Conservation (phyloP, 495 filamentous ascomycete species). For the Podospora tetraspora region DNA sequence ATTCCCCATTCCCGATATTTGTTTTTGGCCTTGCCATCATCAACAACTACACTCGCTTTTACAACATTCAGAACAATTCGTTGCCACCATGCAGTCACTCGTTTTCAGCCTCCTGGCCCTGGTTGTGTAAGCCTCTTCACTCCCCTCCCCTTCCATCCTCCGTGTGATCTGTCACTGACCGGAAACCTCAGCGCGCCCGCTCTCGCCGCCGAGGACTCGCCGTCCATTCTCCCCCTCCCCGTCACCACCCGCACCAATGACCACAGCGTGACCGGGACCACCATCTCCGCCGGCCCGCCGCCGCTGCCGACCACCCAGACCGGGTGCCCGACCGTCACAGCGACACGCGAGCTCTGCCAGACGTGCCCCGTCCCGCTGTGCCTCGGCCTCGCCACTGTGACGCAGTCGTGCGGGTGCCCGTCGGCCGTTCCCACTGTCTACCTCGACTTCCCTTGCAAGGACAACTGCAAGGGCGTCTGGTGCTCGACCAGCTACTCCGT, state of each 20-base stretch:
- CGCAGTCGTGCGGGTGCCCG: conserved; percentile 26
- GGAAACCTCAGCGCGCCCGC: background rate
- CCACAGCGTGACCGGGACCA: background rate
- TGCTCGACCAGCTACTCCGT: conserved; percentile 20
- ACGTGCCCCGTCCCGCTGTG: conserved; percentile 29
- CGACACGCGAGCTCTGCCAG: conserved; percentile 23
- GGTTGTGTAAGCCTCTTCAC: background rate
- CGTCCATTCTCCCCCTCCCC: background rate
- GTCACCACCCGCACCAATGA: background rate
- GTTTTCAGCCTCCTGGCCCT: background rate
- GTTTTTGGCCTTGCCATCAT: background rate
- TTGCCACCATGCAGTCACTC: background rate
- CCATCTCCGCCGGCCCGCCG: background rate
- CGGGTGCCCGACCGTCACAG: conserved; percentile 23
- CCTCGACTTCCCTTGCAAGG: conserved; percentile 22
- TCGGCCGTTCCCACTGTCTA: conserved; percentile 17
- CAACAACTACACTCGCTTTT: background rate
- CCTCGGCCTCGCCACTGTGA: conserved; percentile 29
- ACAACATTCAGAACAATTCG: background rate
- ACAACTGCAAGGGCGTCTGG: conserved; percentile 13
- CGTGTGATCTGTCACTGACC: background rate
- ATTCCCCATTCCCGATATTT: background rate
- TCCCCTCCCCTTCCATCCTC: too few species aligned
- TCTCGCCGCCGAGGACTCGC: background rate
- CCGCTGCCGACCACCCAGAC: conserved; percentile 6